Percentiles rank a stretch among this genome's conserved stretches.
Conservation (phyloP, 176 grass and related monocot species). For the Juncus effusus region DNA sequence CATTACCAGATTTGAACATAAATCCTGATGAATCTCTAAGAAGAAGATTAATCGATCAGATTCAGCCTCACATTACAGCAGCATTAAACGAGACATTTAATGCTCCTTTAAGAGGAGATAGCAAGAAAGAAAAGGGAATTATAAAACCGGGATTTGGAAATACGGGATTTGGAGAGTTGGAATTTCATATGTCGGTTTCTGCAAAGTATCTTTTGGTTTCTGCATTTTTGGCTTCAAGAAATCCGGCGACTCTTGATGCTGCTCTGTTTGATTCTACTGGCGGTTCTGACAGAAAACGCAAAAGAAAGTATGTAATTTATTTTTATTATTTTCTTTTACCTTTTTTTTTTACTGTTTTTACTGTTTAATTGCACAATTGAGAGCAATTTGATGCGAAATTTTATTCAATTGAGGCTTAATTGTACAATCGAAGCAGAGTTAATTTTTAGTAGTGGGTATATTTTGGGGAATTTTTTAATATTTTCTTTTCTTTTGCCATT, state of each 20-base stretch:
- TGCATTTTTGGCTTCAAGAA: conserved; percentile 85
- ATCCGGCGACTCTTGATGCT: conserved; percentile 86
- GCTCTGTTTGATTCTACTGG: conserved; percentile 91
- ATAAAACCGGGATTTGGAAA: conserved; percentile 44
- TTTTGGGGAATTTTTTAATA: neutral
- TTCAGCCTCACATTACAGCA: conserved; percentile 69
- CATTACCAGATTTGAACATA: conserved; percentile 47
- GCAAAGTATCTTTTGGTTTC: conserved; percentile 83
- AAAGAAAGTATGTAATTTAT: conserved; percentile 60
- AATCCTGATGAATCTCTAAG: conserved; percentile 58
- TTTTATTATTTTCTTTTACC: neutral
- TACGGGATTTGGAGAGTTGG: conserved; percentile 43
- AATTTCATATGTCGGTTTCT: conserved; percentile 90
- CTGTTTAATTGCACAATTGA: conserved; percentile 1
- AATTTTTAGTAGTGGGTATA: too few relatives aligned
- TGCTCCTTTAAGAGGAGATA: conserved; percentile 39
- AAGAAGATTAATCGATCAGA: conserved; percentile 66
- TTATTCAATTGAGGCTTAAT: neutral
- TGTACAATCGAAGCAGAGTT: too few relatives aligned
- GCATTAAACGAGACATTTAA: conserved; percentile 75
- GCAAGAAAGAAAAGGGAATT: conserved; percentile 33
- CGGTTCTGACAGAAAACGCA: conserved; percentile 54
- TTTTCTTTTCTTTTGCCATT: neutral
- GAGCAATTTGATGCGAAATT: neutral
- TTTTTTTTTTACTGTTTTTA: conserved; percentile 5